Evolutionary conservation across 805 yeast genomes (phyloP), one percentile per base, ranked within the genome.

Genomic region (Candida sonorensis): DNA sequence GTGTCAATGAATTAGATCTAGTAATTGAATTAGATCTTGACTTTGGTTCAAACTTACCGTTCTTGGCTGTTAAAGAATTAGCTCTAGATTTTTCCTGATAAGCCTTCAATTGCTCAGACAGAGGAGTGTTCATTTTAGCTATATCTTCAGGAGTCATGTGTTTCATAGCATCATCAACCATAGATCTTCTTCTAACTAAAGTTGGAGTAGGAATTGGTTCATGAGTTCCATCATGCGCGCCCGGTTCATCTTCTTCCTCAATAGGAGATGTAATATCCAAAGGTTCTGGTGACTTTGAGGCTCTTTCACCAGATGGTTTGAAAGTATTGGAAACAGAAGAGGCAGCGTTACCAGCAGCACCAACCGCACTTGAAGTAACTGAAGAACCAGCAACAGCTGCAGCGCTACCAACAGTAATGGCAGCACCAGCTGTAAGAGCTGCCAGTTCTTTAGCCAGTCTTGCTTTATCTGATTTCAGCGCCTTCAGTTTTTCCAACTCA

Each of bases 11-110:
- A 32, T 41, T 42, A 9, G 45, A 34, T 35, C 46, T 33, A n/a
- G 43, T 31, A 23, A 35, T 30, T 4, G 56, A 51, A 29, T 45
- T 49, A 5, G 46, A 40, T 36, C 50, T 44, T 14, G 54, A 47
- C 18, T 35, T 48, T 16, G 40, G 21, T 54, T 59, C 26, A 10
- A 26, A 36, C 8, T 61, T 53, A 19, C 69, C 61, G 35, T 61
- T 62, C 40, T 71, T 69, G 10, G 67, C 69, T 27, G 67, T 63
- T 35, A 57, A 48, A 21, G 75, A 69, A 45, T 58, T 68, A 24
- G 67, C 58, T 36, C 62, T 61, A 36, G 67, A 65, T 14, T 46
- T 46, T 14, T 45, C 50, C 31, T 45, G 44, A 23, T 44, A 40
- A 1, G 44, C 44, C 39, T 47, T 50, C n/a, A 48, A 26, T 34